phyloP scores from a whole-genome alignment of 139 green algal species.

The Chlorella sp. region DNA sequence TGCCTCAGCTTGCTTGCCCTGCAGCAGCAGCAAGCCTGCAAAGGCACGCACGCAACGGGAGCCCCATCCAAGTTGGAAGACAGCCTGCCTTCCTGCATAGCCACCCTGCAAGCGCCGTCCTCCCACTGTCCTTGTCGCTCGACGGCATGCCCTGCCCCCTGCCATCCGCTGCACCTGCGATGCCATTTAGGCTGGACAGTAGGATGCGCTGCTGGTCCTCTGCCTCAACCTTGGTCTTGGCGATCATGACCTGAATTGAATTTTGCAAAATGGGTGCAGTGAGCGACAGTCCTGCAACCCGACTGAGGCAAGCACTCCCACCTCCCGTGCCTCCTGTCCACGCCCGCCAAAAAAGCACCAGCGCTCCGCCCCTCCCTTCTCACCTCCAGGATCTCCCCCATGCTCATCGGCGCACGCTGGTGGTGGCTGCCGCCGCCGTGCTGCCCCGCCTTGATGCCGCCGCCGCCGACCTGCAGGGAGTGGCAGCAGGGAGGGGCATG shows the following conservation, averaged over 20 bases:
- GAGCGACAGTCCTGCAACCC: too few species aligned
- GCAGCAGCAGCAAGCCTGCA: slow-evolving; percentile 69
- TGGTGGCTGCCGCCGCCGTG: slow-evolving; percentile 13
- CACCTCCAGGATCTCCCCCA: slow-evolving; percentile 82
- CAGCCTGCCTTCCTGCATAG: too few species aligned
- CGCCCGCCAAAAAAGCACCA: too few species aligned
- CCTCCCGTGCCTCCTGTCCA: too few species aligned
- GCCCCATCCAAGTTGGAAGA: too few species aligned
- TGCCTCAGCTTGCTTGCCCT: slow-evolving; percentile 44
- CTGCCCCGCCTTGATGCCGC: slow-evolving; percentile 69
- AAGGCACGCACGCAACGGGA: too few species aligned
- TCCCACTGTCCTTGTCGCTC: too few species aligned
- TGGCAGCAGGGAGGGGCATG: neutral
- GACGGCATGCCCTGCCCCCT: too few species aligned
- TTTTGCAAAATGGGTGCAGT: neutral
- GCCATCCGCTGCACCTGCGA: too few species aligned
- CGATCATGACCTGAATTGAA: slow-evolving; percentile 41
- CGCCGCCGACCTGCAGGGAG: slow-evolving; percentile 59
- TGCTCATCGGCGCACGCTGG: slow-evolving; percentile 69
- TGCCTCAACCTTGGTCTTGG: slow-evolving; percentile 77
- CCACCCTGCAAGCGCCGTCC: too few species aligned
- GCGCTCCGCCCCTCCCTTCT: neutral
- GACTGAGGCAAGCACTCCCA: too few species aligned
- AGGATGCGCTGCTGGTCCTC: slow-evolving; percentile 86
- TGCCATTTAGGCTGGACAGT: slow-evolving; percentile 76